Base-by-base conservation (phyloP, 2,329 filamentous ascomycete genomes). In the Aspergillus sp. region DNA sequence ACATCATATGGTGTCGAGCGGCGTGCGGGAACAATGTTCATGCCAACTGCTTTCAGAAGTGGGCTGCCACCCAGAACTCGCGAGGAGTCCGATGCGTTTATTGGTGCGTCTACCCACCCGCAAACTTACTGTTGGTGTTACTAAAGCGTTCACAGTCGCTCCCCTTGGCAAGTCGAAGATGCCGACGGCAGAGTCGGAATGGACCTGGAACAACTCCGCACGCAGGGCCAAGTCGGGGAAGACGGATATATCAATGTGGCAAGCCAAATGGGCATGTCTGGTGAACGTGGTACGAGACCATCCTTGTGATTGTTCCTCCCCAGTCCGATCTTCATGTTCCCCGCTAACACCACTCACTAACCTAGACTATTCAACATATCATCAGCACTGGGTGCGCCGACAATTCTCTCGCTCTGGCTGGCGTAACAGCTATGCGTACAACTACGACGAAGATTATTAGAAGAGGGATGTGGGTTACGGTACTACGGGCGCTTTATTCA, bases 11-110 rank as follows among this genome's bases (percentile, higher is more conserved):
- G 80, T 89, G 87, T 74, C 83, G 83, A 68, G 81, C 82, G 0
- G 79, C 83, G 3, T 89, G 87, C 66, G 87, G 86, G 19, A 87
- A 89, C 72, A 88, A 88, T 67, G 75, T 88, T n/a, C 85, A 88
- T 71, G 81, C 82, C 61, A 68, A 72, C 1, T 88, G 86, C 66
- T 87, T 88, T 71, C 72, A 83, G 58, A 78, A 82, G 62, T 88
- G 85, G 85, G 76, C 74, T 11, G 71, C 72, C 13, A 77, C 72
- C 13, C 70, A 74, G 38, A 68, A 68, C 1, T 64, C 69, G 1
- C 69, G 68, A 22, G 69, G 73, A 23, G 74, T 81, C 11, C 69
- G 74, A 48, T 83, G 81, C 59, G 77, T 82, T 17, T 80, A 81
- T 65, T 83, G 81, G 79, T 80, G 66, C 58, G 76, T 69, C 52